Evolutionary conservation across 2,329 filamentous ascomycete species (phyloP).

Genomic region (Fusarium sp.): DNA sequence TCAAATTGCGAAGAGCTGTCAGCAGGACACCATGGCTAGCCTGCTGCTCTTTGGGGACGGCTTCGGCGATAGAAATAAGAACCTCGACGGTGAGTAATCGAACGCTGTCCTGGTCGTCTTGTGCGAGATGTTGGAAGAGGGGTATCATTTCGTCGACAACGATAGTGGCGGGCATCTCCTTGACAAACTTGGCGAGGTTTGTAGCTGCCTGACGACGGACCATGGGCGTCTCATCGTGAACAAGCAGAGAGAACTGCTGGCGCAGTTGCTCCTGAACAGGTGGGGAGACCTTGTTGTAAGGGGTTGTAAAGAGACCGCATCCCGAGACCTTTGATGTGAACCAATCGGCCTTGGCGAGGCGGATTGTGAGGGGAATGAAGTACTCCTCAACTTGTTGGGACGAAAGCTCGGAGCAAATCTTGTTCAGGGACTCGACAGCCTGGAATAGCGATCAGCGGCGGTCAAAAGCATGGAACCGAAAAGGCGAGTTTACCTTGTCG

Average conservation of each 20-base stretch:
- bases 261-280: conserved; percentile 91
- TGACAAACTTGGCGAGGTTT: conserved; percentile 96
- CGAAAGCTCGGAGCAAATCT: conserved; percentile 94
- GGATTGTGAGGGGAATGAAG: conserved; percentile 94
- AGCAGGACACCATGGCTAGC: conserved; percentile 93
- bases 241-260: conserved; percentile 90
- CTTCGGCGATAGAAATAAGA: conserved; percentile 94
- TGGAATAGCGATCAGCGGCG: conserved; percentile 52
- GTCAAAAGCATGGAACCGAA: conserved; percentile 1
- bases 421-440: conserved; percentile 99
- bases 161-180: conserved; percentile 90
- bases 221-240: conserved; percentile 99
- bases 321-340: conserved; percentile 99
- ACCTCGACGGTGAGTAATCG: conserved; percentile 95
- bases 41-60: conserved; percentile 97
- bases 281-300: conserved; percentile 90
- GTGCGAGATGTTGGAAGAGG: conserved; percentile 94
- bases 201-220: conserved; percentile 96
- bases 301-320: conserved; percentile 91
- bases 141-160: conserved; percentile 99
- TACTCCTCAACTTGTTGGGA: conserved; percentile 94
- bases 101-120: conserved; percentile 98
- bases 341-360: conserved; percentile 99
- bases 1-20: conserved; percentile 88
- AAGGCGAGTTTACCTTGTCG: conserved; percentile 79